These are phyloP conservation scores for Lolium multiflorum DNA, from an alignment of 176 grass and related monocot genomes.

Conservation along the genomic window DNA sequence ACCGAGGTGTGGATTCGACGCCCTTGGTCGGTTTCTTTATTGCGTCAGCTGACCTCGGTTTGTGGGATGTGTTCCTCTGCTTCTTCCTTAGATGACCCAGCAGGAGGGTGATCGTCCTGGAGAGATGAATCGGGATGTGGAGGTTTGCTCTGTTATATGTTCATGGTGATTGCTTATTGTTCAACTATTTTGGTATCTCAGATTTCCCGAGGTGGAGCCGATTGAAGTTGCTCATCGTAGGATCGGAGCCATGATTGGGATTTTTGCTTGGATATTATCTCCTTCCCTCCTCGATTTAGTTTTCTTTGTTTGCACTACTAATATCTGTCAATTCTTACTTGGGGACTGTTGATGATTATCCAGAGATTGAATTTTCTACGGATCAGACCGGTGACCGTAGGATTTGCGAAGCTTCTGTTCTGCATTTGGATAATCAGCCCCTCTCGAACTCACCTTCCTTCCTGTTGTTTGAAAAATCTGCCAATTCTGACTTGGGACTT, in stretches of 20 bases:
- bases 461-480: neutral
- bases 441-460: neutral
- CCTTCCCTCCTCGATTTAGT: too few species aligned
- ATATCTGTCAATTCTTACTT: neutral
- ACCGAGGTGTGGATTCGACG: constrained; percentile 21
- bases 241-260: too few species aligned
- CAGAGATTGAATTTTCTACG: neutral
- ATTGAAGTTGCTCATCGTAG: too few species aligned
- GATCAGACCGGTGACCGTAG: neutral
- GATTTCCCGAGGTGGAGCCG: too few species aligned
- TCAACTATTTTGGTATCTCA: too few species aligned
- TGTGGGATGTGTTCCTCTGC: constrained; percentile 12
- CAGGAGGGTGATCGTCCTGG: neutral
- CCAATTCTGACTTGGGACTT: neutral
- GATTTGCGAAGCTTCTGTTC: neutral
- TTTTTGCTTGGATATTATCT: neutral
- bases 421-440: constrained; percentile 21
- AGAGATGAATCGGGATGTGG: neutral
- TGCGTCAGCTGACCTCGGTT: neutral
- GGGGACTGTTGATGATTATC: neutral
- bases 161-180: neutral
- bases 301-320: too few species aligned
- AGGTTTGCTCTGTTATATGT: constrained; percentile 32
- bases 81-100: neutral
- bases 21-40: constrained; percentile 2